Percentiles rank a stretch among this genome's conserved stretches.
These are phyloP conservation scores for Schizosaccharomyces octosporus DNA, from an alignment of 805 yeast genomes.

Conservation along the genomic window DNA sequence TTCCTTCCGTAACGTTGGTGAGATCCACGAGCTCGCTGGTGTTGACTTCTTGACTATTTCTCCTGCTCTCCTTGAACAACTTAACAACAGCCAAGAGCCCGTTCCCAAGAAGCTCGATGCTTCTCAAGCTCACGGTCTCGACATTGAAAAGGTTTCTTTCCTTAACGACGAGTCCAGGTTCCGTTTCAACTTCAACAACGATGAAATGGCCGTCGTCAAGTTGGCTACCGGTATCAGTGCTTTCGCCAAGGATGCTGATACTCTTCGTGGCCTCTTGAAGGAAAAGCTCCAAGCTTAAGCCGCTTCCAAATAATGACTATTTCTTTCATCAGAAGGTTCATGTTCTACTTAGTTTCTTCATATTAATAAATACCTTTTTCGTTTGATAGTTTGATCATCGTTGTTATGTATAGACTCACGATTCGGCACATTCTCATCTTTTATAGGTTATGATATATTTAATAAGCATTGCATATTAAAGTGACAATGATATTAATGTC, in stretches of 20 bases:
- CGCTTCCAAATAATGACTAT: not conserved
- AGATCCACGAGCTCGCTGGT: conserved; percentile 91
- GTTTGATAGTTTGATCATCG: no score
- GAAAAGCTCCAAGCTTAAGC: conserved; percentile 4
- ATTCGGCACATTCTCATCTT: no score
- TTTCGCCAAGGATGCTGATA: conserved; percentile 78
- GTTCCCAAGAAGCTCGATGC: conserved; percentile 69
- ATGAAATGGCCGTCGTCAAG: conserved; percentile 96
- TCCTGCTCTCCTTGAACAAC: conserved; percentile 74
- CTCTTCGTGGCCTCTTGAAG: conserved; percentile 21
- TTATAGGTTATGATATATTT: no score
- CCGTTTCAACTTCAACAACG: conserved; percentile 82
- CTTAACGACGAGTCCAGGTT: conserved; percentile 68
- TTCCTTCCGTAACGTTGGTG: conserved; percentile 91
- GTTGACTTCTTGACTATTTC: conserved; percentile 88
- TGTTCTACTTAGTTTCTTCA: no score
- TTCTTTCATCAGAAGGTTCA: not conserved
- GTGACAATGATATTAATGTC: no score
- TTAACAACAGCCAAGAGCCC: conserved; percentile 47
- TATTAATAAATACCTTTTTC: no score
- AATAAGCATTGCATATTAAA: no score
- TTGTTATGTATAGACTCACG: no score
- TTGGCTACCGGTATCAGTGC: conserved; percentile 92
- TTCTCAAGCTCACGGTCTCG: conserved; percentile 27
- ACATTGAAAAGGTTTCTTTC: conserved; percentile 48